Evolutionary conservation across 202 grass and related monocot genomes (phyloP).

Genomic region (Digitaria exilis): DNA sequence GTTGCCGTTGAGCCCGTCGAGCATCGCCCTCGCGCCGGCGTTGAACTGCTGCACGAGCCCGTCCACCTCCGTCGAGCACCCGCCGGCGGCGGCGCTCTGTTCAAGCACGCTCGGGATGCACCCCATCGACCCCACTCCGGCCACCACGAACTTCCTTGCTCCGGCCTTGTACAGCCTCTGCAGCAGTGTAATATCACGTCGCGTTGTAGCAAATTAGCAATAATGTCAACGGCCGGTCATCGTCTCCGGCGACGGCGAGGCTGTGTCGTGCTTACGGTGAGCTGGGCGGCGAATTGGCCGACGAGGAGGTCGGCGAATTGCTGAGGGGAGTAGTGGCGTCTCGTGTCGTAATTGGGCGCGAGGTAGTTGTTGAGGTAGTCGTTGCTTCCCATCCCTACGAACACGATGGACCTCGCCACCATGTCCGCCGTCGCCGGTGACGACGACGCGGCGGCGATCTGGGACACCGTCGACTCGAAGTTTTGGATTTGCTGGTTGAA

Average conservation of each 20-base stretch:
- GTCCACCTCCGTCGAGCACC: slow-evolving; percentile 60
- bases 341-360: slow-evolving; percentile 64
- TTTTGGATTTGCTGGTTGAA: slow-evolving; percentile 74
- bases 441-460: slow-evolving; percentile 28
- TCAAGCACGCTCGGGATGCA: slow-evolving; percentile 70
- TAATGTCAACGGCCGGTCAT: background rate
- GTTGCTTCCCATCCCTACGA: slow-evolving; percentile 69
- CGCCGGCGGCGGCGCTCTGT: background rate
- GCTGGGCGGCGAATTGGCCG: slow-evolving; percentile 46
- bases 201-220: too few species aligned
- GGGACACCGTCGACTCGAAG: slow-evolving; percentile 51
- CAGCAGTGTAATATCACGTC: too few species aligned
- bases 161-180: slow-evolving; percentile 60
- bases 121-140: slow-evolving; percentile 52
- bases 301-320: slow-evolving; percentile 58
- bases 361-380: slow-evolving; percentile 83
- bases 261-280: slow-evolving; percentile 23
- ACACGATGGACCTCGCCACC: slow-evolving; percentile 44
- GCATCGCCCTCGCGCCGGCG: slow-evolving; percentile 31
- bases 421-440: slow-evolving; percentile 1
- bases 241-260: background rate
- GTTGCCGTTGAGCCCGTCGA: slow-evolving; percentile 35
- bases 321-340: slow-evolving; percentile 34
- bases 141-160: slow-evolving; percentile 56
- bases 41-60: slow-evolving; percentile 50